phyloP scores from a whole-genome alignment of 73 alveolate genomes.

The Blepharisma japonicum region DNA sequence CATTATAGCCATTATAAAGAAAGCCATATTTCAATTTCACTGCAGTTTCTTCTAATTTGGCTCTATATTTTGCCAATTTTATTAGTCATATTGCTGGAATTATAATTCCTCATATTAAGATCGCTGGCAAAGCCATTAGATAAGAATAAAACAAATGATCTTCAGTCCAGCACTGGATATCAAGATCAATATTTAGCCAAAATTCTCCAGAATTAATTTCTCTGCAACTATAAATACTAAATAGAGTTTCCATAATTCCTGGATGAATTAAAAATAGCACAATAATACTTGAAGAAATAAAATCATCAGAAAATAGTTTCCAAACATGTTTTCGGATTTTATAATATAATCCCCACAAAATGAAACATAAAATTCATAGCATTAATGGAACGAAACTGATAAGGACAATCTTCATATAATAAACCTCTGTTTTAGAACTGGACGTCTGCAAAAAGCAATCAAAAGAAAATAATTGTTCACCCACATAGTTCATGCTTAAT shows the following conservation, averaged over 20 bases:
- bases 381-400: not conserved
- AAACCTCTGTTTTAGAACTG: not conserved
- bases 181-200: not conserved
- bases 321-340: not conserved
- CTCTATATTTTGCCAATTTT: not conserved
- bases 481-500: not conserved
- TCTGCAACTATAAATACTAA: not conserved
- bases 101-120: slow-evolving; percentile 20
- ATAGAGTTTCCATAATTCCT: not conserved
- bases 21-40: slow-evolving; percentile 64
- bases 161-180: slow-evolving; percentile 16
- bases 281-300: not conserved
- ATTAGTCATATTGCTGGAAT: slow-evolving; percentile 12
- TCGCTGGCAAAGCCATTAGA: slow-evolving; percentile 26
- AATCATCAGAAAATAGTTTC: too few relatives aligned
- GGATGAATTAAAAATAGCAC: slow-evolving; percentile 23
- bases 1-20: slow-evolving; percentile 58
- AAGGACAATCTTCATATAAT: not conserved
- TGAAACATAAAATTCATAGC: not conserved
- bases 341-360: not conserved
- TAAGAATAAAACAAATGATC: not conserved
- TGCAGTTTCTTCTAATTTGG: not conserved
- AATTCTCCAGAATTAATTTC: slow-evolving; percentile 15
- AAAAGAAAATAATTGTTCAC: not conserved
- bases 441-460: not conserved